Percentiles rank a stretch among this genome's conserved stretches.
Evolutionary conservation across 2,329 filamentous ascomycete genomes (phyloP).

Genomic region (Hymenoscyphus linearis): DNA sequence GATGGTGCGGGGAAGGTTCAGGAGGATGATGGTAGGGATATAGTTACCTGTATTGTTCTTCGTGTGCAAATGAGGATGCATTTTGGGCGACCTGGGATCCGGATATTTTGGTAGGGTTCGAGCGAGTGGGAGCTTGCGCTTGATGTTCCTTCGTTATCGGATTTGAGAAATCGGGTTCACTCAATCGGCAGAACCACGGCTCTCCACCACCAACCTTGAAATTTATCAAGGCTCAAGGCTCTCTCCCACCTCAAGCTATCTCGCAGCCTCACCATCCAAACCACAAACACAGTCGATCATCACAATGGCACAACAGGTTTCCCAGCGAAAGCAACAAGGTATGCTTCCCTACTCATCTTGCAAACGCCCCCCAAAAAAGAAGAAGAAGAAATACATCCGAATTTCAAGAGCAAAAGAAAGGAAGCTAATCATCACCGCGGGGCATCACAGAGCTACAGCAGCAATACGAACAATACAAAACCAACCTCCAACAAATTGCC

Average conservation of each 20-base stretch:
- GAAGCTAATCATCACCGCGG: background rate
- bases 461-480: constrained; percentile 74
- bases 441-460: constrained; percentile 66
- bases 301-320: constrained; percentile 31
- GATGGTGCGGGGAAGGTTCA: background rate
- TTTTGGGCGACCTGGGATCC: constrained; percentile 39
- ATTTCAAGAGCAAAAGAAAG: background rate
- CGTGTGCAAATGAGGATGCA: constrained; percentile 97
- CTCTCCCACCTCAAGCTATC: background rate
- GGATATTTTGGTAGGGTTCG: constrained; percentile 3
- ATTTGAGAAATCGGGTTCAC: constrained; percentile 5
- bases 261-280: constrained; percentile 1
- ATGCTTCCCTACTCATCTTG: background rate
- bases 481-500: constrained; percentile 81
- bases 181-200: constrained; percentile 2
- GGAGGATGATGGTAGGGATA: background rate
- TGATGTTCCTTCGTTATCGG: background rate
- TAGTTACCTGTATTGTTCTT: constrained; percentile 78
- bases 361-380: background rate
- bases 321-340: constrained; percentile 34
- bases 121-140: constrained; percentile 10
- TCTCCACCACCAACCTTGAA: background rate
- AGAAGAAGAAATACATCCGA: background rate
- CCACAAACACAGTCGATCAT: constrained; percentile 9
- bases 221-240: background rate